These are phyloP conservation scores for Paramecium pentaurelia DNA, from an alignment of 73 alveolate genomes.

Conservation along the genomic window DNA sequence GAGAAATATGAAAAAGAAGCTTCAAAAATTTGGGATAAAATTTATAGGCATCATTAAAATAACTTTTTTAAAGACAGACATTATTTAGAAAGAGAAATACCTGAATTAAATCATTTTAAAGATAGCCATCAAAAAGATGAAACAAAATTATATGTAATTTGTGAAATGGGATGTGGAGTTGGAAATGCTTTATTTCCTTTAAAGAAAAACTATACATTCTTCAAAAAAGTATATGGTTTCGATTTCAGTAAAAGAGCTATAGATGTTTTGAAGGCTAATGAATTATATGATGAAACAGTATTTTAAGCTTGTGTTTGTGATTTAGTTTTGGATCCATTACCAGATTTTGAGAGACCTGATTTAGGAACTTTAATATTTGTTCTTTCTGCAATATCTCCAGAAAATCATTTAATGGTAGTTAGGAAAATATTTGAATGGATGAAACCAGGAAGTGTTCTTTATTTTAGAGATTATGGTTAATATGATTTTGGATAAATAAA, in stretches of 20 bases:
- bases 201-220: constrained; percentile 11
- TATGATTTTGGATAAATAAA: constrained; percentile 92
- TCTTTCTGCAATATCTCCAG: constrained; percentile 52
- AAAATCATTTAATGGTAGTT: constrained; percentile 65
- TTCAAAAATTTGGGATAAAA: constrained; percentile 49
- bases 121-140: neutral
- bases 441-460: constrained; percentile 87
- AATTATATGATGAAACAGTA: neutral
- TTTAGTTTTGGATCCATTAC: constrained; percentile 34
- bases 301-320: constrained; percentile 5
- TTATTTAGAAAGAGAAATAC: constrained; percentile 53
- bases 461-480: constrained; percentile 95
- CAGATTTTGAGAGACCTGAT: constrained; percentile 51
- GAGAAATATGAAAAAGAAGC: constrained; percentile 47
- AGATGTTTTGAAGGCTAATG: constrained; percentile 28
- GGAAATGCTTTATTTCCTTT: constrained; percentile 55
- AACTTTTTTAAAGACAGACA: constrained; percentile 49
- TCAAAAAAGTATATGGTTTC: constrained; percentile 49
- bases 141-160: neutral
- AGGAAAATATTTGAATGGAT: constrained; percentile 71
- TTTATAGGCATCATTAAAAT: constrained; percentile 37
- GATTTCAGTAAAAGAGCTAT: constrained; percentile 53
- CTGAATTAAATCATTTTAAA: constrained; percentile 31
- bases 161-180: constrained; percentile 62
- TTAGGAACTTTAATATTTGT: constrained; percentile 57